These are phyloP conservation scores for Saturnispora serradocipensis DNA, from an alignment of 805 yeast species.

Conservation along the genomic window DNA sequence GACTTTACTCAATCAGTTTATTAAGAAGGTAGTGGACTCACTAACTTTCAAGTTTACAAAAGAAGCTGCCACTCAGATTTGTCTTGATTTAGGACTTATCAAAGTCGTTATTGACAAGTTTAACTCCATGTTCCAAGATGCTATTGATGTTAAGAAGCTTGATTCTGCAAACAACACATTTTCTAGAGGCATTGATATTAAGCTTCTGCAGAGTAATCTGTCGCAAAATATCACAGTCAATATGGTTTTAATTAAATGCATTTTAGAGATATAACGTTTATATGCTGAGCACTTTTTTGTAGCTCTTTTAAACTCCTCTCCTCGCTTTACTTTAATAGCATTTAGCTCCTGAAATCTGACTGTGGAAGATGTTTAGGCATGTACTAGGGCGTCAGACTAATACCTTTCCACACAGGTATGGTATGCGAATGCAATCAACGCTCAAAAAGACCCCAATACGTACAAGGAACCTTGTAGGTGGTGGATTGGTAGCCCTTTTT, in stretches of 20 bases:
- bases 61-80: neutral
- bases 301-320: neutral
- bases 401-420: neutral
- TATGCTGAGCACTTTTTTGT: neutral
- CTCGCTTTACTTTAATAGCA: neutral
- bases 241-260: conserved; percentile 2
- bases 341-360: neutral
- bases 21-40: conserved; percentile 4
- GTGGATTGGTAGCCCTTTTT: conserved; percentile 9
- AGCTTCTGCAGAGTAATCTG: neutral
- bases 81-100: neutral
- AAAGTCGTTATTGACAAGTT: neutral
- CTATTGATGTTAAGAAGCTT: neutral
- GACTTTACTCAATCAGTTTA: conserved; percentile 1
- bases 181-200: neutral
- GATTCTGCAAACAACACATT: neutral
- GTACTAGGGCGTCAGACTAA: neutral
- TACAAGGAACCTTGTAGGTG: conserved; percentile 5
- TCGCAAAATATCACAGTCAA: neutral
- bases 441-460: neutral
- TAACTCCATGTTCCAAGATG: neutral
- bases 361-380: neutral
- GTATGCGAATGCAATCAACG: neutral
- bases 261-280: neutral
- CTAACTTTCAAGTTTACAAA: neutral